Conservation (phyloP, 805 yeast genomes). For the Nakazawaea wickerhamii region DNA sequence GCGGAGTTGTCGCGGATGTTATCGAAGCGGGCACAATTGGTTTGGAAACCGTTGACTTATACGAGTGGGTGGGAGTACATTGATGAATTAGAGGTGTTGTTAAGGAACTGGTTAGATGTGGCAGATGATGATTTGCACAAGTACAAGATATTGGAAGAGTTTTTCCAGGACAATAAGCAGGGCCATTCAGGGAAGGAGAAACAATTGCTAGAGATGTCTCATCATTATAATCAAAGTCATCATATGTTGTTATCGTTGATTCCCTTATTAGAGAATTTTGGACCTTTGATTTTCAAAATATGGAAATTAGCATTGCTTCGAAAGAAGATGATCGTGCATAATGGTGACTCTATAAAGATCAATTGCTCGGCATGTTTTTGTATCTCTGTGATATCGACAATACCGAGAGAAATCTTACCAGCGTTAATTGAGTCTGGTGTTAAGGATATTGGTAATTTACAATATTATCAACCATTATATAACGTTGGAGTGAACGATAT, state of each 20-base stretch:
- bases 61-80: constrained; percentile 41
- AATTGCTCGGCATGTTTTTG: constrained; percentile 51
- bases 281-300: constrained; percentile 59
- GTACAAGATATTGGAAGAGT: constrained; percentile 19
- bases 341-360: constrained; percentile 29
- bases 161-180: constrained; percentile 27
- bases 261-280: constrained; percentile 42
- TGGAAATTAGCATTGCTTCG: constrained; percentile 62
- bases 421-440: constrained; percentile 24
- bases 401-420: constrained; percentile 50
- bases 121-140: constrained; percentile 10
- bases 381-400: constrained; percentile 52
- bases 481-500: constrained; percentile 59
- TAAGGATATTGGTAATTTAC: constrained; percentile 18
- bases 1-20: too few species aligned
- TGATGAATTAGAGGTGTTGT: constrained; percentile 26
- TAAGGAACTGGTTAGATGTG: constrained; percentile 22
- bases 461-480: constrained; percentile 47
- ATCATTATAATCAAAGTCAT: constrained; percentile 18
- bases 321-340: constrained; percentile 45
- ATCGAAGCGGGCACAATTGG: constrained; percentile 9
- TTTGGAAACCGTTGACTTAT: constrained; percentile 38
- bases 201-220: constrained; percentile 1
- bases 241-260: constrained; percentile 45
- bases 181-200: constrained; percentile 29